phyloP scores from a whole-genome alignment of 2,329 filamentous ascomycete genomes.

The Neurospora sp. region DNA sequence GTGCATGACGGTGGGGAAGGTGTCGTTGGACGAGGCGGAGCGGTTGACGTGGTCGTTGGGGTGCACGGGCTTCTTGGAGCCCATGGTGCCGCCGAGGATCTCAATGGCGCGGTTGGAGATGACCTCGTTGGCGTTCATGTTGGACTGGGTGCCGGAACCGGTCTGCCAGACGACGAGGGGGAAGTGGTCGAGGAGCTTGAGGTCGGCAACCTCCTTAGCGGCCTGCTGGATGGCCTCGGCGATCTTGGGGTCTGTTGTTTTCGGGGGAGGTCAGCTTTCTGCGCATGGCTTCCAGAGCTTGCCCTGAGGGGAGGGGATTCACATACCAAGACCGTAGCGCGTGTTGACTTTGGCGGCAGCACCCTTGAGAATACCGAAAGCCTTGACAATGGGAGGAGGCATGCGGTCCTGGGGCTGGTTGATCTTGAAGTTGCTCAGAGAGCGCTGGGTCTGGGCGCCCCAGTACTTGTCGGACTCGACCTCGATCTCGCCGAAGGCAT shows the following conservation, averaged over 20 bases:
- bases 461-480: conserved; percentile 92
- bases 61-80: conserved; percentile 96
- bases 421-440: conserved; percentile 96
- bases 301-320: conserved; percentile 7
- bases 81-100: conserved; percentile 88
- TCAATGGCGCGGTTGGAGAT: conserved; percentile 99
- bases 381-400: conserved; percentile 83
- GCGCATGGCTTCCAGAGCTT: neutral
- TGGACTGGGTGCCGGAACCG: conserved; percentile 95
- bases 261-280: conserved; percentile 9
- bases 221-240: conserved; percentile 92
- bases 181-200: conserved; percentile 95
- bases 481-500: conserved; percentile 96
- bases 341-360: conserved; percentile 94
- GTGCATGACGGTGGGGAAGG: conserved; percentile 99
- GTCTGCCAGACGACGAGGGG: conserved; percentile 99
- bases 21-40: conserved; percentile 97
- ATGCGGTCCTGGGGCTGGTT: conserved; percentile 99
- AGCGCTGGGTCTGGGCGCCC: conserved; percentile 95
- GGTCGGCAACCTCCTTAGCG: conserved; percentile 81
- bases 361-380: conserved; percentile 95
- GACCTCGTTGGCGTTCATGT: conserved; percentile 99
- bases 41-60: conserved; percentile 99
- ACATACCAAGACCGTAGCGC: conserved; percentile 75
- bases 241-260: conserved; percentile 64